These are phyloP conservation scores for Malassezia cuniculi DNA, from an alignment of 1,284 basidiomycete genomes.

Conservation along the genomic window DNA sequence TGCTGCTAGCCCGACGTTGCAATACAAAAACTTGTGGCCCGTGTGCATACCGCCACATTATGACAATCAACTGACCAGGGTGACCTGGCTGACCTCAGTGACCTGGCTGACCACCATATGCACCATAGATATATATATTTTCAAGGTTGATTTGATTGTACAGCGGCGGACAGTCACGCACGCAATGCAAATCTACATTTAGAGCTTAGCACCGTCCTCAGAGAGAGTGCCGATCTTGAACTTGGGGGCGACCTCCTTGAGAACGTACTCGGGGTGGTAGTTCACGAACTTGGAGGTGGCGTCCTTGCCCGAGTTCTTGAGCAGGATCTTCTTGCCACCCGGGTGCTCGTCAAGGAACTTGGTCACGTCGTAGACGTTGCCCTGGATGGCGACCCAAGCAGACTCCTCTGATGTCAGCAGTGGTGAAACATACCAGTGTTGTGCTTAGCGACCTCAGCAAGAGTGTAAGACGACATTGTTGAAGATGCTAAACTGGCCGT, in stretches of 20 bases:
- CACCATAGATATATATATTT: too few relatives aligned
- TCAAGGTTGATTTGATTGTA: too few relatives aligned
- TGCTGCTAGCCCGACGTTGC: too few relatives aligned
- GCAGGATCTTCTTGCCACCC: slow-evolving; percentile 43
- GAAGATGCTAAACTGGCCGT: background rate
- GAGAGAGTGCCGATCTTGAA: slow-evolving; percentile 35
- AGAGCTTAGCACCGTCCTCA: slow-evolving; percentile 32
- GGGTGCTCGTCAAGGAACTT: slow-evolving; percentile 44
- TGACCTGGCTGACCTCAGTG: too few relatives aligned
- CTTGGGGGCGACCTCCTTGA: slow-evolving; percentile 29
- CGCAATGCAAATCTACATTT: too few relatives aligned
- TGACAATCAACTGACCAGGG: too few relatives aligned
- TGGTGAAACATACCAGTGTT: slow-evolving; percentile 6
- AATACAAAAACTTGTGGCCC: too few relatives aligned
- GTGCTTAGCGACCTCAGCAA: slow-evolving; percentile 14
- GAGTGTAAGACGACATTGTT: slow-evolving; percentile 13
- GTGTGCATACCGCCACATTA: too few relatives aligned
- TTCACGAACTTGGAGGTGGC: slow-evolving; percentile 39
- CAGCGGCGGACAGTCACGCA: too few relatives aligned
- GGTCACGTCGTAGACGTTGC: slow-evolving; percentile 44
- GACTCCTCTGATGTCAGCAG: slow-evolving; percentile 25
- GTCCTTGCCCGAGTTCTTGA: slow-evolving; percentile 43
- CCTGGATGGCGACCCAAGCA: slow-evolving; percentile 40
- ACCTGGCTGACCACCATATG: too few relatives aligned
- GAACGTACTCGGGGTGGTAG: slow-evolving; percentile 39